phyloP scores from a whole-genome alignment of 2,329 filamentous ascomycete species.

The Didymella keratinophila region DNA sequence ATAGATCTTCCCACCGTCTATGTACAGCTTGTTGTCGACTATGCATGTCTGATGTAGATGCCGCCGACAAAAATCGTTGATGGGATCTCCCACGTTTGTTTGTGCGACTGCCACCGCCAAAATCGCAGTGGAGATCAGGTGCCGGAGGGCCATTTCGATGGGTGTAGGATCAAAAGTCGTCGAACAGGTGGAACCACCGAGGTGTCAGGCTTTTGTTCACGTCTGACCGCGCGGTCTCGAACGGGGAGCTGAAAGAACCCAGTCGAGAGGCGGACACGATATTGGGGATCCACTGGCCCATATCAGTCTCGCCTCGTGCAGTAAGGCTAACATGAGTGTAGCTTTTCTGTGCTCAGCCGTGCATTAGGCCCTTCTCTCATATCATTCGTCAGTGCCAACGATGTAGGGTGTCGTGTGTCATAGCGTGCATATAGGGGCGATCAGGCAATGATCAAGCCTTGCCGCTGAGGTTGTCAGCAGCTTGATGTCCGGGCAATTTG shows the following conservation, averaged over 20 bases:
- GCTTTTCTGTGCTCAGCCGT: constrained; percentile 4
- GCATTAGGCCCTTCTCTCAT: not conserved
- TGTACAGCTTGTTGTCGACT: constrained; percentile 64
- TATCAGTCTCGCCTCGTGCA: constrained; percentile 5
- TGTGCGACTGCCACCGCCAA: constrained; percentile 50
- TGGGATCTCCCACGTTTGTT: constrained; percentile 21
- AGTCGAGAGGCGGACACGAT: constrained; percentile 6
- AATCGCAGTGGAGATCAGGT: constrained; percentile 1
- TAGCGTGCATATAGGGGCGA: constrained; percentile 3
- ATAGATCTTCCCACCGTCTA: constrained; percentile 65
- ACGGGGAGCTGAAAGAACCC: constrained; percentile 5
- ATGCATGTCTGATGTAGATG: constrained; percentile 65
- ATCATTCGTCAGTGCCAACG: not conserved
- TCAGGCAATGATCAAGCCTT: not conserved
- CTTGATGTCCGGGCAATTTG: not conserved
- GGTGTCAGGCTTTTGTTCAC: constrained; percentile 4
- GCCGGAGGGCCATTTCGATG: not conserved
- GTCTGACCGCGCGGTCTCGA: constrained; percentile 4
- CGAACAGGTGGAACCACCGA: not conserved
- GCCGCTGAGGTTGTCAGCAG: not conserved
- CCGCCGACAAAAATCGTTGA: constrained; percentile 30
- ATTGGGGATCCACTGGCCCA: constrained; percentile 15
- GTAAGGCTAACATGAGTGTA: not conserved
- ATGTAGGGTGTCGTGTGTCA: constrained; percentile 8
- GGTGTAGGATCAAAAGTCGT: not conserved